phyloP scores from a whole-genome alignment of 208 protist species.

The Vickermania spadyakhi region DNA sequence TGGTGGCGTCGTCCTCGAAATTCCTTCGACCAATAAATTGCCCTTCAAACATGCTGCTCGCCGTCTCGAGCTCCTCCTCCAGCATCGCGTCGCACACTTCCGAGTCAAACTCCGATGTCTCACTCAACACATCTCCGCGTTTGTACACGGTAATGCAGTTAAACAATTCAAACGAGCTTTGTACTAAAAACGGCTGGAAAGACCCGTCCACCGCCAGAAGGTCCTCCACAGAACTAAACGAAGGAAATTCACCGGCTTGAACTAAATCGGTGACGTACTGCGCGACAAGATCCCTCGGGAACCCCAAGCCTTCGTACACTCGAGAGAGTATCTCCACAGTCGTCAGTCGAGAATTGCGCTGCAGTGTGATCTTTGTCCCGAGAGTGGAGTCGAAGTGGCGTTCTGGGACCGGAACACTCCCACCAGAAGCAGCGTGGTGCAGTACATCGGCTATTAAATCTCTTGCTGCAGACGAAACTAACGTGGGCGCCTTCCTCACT shows the following conservation, averaged over 20 bases:
- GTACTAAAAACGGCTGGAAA: constrained; percentile 71
- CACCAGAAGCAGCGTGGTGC: constrained; percentile 77
- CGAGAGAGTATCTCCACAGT: constrained; percentile 62
- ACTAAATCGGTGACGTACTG: constrained; percentile 74
- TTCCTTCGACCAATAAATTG: constrained; percentile 41
- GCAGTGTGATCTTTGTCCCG: constrained; percentile 52
- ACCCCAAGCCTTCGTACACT: constrained; percentile 77
- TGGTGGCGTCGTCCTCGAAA: constrained; percentile 45
- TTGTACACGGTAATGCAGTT: constrained; percentile 70
- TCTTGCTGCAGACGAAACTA: constrained; percentile 55
- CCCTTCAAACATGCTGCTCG: constrained; percentile 59
- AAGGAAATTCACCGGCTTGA: constrained; percentile 27
- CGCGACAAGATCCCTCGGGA: constrained; percentile 68
- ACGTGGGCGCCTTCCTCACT: constrained; percentile 30
- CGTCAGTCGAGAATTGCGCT: constrained; percentile 68
- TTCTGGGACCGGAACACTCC: constrained; percentile 67
- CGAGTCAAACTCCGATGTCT: constrained; percentile 10
- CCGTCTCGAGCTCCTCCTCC: constrained; percentile 54
- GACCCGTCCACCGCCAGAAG: constrained; percentile 43
- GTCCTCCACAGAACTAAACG: constrained; percentile 47
- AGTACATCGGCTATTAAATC: constrained; percentile 87
- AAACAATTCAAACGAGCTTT: constrained; percentile 78
- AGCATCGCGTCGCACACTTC: constrained; percentile 56
- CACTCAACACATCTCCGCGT: constrained; percentile 27
- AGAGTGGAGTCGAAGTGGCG: constrained; percentile 73